phyloP scores from a whole-genome alignment of 257 asterid genomes.

The Solanum etuberosum region DNA sequence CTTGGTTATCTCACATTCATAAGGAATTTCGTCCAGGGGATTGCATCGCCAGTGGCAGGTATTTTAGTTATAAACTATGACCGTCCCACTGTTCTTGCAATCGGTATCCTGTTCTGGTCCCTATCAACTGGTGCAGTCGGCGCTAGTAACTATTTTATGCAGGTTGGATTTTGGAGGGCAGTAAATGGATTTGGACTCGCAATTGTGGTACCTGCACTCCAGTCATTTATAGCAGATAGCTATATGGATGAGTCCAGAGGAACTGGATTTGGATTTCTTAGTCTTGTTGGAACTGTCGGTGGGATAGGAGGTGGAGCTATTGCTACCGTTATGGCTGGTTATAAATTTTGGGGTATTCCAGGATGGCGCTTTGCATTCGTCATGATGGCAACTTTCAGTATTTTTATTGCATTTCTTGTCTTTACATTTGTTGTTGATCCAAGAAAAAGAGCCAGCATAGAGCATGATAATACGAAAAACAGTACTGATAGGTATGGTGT shows the following conservation, averaged over 20 bases:
- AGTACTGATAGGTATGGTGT: slow-evolving; percentile 35
- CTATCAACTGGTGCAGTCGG: slow-evolving; percentile 92
- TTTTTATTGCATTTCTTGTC: slow-evolving; percentile 70
- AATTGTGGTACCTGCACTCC: slow-evolving; percentile 88
- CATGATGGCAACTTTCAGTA: slow-evolving; percentile 67
- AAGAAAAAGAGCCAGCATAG: slow-evolving; percentile 16
- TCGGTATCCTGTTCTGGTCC: slow-evolving; percentile 93
- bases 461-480: slow-evolving; percentile 23
- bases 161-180: slow-evolving; percentile 88
- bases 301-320: slow-evolving; percentile 98
- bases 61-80: slow-evolving; percentile 71
- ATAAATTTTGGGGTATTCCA: slow-evolving; percentile 64
- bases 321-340: slow-evolving; percentile 93
- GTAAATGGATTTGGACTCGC: slow-evolving; percentile 90
- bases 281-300: slow-evolving; percentile 81
- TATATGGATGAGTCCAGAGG: slow-evolving; percentile 73
- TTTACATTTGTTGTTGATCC: slow-evolving; percentile 76
- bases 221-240: slow-evolving; percentile 93
- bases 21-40: slow-evolving; percentile 71
- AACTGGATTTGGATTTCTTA: slow-evolving; percentile 82
- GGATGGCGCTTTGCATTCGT: slow-evolving; percentile 89
- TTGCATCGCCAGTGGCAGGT: slow-evolving; percentile 93
- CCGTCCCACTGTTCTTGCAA: slow-evolving; percentile 84
- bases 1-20: slow-evolving; percentile 92
- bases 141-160: slow-evolving; percentile 62